Evolutionary conservation across 2,329 filamentous ascomycete genomes (phyloP), one percentile per base, ranked within the genome.

Genomic region (Aspergillus pseudotamarii): DNA sequence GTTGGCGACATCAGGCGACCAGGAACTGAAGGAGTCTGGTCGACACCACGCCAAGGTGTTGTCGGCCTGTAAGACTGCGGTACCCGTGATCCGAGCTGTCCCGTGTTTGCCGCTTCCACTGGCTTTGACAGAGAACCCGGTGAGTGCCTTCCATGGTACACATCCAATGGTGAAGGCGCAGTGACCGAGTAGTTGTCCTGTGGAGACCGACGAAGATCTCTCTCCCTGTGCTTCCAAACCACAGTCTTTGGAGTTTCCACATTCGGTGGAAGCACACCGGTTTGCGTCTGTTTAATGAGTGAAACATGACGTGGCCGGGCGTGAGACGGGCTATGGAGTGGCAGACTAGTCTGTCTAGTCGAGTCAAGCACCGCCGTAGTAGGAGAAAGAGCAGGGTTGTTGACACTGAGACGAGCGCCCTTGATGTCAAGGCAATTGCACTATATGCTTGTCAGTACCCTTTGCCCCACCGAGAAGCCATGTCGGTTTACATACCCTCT

Each of bases 391-490:
- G 71, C 69, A 45, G 71, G 58, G 6, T 67, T 63, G 50, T 54
- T 66, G 32, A 67, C 59, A 26, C 56, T 64, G 28, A 68, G 59
- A 38, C 64, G 69, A 50, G 69, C 65, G 19, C 70, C 71, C 32
- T 70, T 68, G 66, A 76, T 76, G 58, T 79, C 77, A 45, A 79
- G 68, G 69, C 78, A 80, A 51, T 79, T 79, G 61, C 78, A 80
- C 77, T 79, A 64, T 26, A 57, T 21, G 16, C 2, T 28, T 2
- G 28, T 70, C 58, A 76, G 68, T 66, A 67, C 32, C 58, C 41
- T 4, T 3, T 36, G 51, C 14, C 8, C 19, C n/a, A 1, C 26
- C 30, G 1, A 36, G 14, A 16, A 26, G 2, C 16, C 45, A 8
- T 11, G 23, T 30, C 5, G 14, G 8, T 11, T 38, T 53, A 68